Percentiles rank a stretch among this genome's conserved stretches.
Conservation (phyloP, 345 rosid species). For the Reutealis trisperma region DNA sequence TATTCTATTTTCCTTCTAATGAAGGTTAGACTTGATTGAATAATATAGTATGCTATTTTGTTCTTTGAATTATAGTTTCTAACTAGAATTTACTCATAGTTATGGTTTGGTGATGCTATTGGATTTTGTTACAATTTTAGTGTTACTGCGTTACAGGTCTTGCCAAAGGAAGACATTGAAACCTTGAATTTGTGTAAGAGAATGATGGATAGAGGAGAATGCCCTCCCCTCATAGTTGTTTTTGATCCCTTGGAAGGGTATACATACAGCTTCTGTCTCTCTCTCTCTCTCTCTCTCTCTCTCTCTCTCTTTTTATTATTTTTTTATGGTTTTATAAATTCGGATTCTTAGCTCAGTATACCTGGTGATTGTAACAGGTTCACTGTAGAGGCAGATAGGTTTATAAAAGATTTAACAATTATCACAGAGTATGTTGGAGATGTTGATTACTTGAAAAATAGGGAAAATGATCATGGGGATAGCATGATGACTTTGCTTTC, state of each 20-base stretch:
- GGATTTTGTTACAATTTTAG: background rate
- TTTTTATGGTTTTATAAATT: background rate
- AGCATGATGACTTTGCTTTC: constrained; percentile 39
- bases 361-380: constrained; percentile 18
- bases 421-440: constrained; percentile 20
- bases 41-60: background rate
- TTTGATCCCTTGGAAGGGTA: constrained; percentile 40
- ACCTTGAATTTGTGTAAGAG: constrained; percentile 27
- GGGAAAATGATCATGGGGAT: constrained; percentile 32
- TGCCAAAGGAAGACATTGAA: constrained; percentile 32
- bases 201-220: constrained; percentile 39
- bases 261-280: background rate
- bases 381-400: constrained; percentile 34
- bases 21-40: background rate
- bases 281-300: too few relatives aligned
- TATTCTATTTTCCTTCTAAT: too few relatives aligned
- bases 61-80: too few relatives aligned
- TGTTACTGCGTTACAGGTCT: constrained; percentile 16
- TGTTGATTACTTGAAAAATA: constrained; percentile 21
- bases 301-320: too few relatives aligned
- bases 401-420: constrained; percentile 22
- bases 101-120: too few relatives aligned
- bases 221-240: constrained; percentile 34
- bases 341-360: background rate
- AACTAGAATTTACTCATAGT: too few relatives aligned